Evolutionary conservation across 2,329 filamentous ascomycete genomes (phyloP), one percentile per base, ranked within the genome.

Genomic region (Talaromyces sp.): DNA sequence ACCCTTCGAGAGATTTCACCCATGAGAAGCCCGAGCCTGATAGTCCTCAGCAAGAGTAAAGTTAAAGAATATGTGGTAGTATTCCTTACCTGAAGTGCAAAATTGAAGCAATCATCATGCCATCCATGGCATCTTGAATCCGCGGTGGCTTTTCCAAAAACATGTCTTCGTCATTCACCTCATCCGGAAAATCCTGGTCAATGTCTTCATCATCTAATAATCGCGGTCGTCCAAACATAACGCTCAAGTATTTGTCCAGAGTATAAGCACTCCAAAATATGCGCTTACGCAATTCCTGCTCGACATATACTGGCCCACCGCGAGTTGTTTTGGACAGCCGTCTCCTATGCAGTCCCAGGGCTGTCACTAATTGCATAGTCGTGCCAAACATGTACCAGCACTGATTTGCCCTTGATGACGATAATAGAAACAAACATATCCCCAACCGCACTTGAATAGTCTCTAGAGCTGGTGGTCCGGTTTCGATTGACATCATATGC

Each of bases 251-350:
- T 60, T 85, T 87, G 70, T 90, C 87, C 1, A 89, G 74, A 0
- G 83, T 84, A 69, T 89, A 89, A 0, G 84, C 82, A 3, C 82
- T 83, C 87, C 87, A 89, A 61, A 90, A 89, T 0, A 86, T 81
- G 8, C 87, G 78, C 64, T 84, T 84, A 0, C 84, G 80, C 48
- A 84, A 83, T 66, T 89, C 85, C 45, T 74, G 67, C n/a, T 78
- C 74, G 16, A 79, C 65, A 58, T 75, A 74, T 2, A 71, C 70
- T 16, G 68, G 70, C 10, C 72, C 70, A 9, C 72, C 73, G 27
- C 74, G 74, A 11, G 70, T 72, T 10, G 69, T 52, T 50, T 73
- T 75, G 5, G 68, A 68, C 0, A 72, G 68, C 45, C 68, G 69
- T 66, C 72, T 76, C 19, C 78, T 69, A 67, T 80, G 78, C 31